These are phyloP conservation scores for Syzygium oleosum DNA, from an alignment of 345 rosid genomes.

Conservation along the genomic window DNA sequence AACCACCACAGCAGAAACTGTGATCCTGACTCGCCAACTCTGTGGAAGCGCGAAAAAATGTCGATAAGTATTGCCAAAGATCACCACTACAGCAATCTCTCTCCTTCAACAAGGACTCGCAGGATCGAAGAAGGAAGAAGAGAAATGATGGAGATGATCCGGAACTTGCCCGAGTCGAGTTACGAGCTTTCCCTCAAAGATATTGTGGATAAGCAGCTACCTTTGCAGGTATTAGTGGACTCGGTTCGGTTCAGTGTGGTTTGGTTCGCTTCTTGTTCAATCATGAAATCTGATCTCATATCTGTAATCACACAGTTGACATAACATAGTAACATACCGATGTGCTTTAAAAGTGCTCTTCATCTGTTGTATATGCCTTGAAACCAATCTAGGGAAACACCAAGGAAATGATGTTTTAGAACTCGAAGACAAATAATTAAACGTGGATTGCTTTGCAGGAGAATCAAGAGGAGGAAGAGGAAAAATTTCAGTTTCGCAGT, in stretches of 20 bases:
- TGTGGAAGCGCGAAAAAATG: not conserved
- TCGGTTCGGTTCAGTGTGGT: not conserved
- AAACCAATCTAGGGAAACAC: not conserved
- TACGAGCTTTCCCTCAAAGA: conserved; percentile 53
- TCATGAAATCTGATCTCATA: not conserved
- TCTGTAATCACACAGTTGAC: not conserved
- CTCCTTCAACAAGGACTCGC: conserved; percentile 6
- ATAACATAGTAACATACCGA: not conserved
- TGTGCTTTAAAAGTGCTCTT: not conserved
- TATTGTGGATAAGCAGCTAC: conserved; percentile 26
- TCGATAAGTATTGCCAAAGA: not conserved
- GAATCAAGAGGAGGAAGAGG: not conserved
- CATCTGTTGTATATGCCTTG: not conserved
- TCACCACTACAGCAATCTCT: conserved; percentile 15
- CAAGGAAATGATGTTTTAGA: not conserved
- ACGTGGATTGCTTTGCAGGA: not conserved
- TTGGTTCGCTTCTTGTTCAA: not conserved
- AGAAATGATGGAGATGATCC: conserved; percentile 46
- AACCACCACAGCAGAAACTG: not conserved
- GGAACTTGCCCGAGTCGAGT: conserved; percentile 29
- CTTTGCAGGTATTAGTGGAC: not conserved
- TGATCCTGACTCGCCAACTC: not conserved
- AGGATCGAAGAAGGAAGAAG: conserved; percentile 36
- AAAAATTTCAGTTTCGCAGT: not conserved
- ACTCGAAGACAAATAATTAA: not conserved